These are phyloP conservation scores for Fraxinus nigra DNA, from an alignment of 305 asterid species.

Conservation along the genomic window DNA sequence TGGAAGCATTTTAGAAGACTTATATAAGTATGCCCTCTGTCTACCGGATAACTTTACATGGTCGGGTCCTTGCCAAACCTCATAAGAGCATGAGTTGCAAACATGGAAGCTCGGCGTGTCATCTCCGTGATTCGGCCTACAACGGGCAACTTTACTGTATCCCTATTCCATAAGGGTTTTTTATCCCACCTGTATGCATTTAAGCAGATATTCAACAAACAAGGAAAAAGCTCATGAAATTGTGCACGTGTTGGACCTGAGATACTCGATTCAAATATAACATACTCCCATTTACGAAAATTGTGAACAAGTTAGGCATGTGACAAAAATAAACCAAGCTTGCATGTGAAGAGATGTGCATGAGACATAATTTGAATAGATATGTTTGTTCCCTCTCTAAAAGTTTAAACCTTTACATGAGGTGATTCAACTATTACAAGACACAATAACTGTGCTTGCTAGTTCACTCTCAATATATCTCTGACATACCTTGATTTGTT, in stretches of 20 bases:
- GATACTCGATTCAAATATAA: not conserved
- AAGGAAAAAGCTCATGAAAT: not conserved
- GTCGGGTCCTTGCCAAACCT: conserved; percentile 80
- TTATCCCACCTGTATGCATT: conserved; percentile 68
- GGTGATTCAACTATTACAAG: not conserved
- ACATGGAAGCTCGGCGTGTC: conserved; percentile 58
- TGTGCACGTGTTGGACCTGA: not conserved
- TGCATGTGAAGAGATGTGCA: not conserved
- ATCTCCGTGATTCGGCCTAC: conserved; percentile 52
- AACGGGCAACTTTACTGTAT: conserved; percentile 57
- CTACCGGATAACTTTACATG: conserved; percentile 15
- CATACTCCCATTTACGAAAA: not conserved
- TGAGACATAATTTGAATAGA: not conserved
- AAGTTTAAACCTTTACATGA: not conserved
- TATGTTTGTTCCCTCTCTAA: not conserved
- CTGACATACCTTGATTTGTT: not conserved
- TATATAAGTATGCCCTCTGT: not conserved
- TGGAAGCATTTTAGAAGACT: not conserved
- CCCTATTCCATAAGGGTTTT: conserved; percentile 63
- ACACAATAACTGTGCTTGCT: not conserved
- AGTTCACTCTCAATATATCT: not conserved
- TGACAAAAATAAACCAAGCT: not conserved
- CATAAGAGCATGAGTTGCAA: conserved; percentile 72
- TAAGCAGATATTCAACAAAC: not conserved
- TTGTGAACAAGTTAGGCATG: not conserved